These are phyloP conservation scores for Metschnikowia dekortorum DNA, from an alignment of 805 yeast species.

Conservation along the genomic window DNA sequence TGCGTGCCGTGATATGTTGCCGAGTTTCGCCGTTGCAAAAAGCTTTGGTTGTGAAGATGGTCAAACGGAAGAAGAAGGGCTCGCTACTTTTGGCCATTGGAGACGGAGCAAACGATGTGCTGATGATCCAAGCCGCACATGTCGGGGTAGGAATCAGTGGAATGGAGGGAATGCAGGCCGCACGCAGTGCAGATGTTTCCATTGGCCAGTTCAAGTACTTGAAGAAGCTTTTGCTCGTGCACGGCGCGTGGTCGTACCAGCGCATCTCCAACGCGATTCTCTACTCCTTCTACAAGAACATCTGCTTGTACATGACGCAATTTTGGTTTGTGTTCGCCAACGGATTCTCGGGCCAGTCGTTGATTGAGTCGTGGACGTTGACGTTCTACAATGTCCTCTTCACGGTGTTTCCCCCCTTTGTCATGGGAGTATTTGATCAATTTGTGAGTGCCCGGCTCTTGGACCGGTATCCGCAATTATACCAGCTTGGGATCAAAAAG, in stretches of 20 bases:
- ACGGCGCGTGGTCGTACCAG: constrained; percentile 97
- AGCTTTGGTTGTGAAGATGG: constrained; percentile 93
- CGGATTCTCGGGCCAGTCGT: constrained; percentile 91
- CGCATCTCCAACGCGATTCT: constrained; percentile 88
- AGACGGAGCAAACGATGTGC: constrained; percentile 98
- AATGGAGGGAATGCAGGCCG: constrained; percentile 99
- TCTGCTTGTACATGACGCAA: constrained; percentile 94
- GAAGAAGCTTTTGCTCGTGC: constrained; percentile 80
- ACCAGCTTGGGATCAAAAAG: constrained; percentile 84
- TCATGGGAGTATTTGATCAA: constrained; percentile 94
- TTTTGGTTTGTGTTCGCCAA: constrained; percentile 95
- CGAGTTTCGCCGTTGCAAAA: constrained; percentile 97
- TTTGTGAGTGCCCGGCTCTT: constrained; percentile 86
- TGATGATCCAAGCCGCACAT: constrained; percentile 99
- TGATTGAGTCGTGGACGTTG: constrained; percentile 96
- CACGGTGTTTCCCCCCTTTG: constrained; percentile 93
- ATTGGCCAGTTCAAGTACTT: constrained; percentile 92
- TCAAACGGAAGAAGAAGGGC: constrained; percentile 69
- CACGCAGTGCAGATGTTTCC: constrained; percentile 95
- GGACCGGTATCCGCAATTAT: constrained; percentile 88
- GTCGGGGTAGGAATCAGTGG: constrained; percentile 99
- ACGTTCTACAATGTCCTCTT: constrained; percentile 93
- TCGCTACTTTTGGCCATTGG: constrained; percentile 87
- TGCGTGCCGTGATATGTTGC: constrained; percentile 96
- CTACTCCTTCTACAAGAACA: constrained; percentile 93